These are phyloP conservation scores for Saitozyma podzolica DNA, from an alignment of 768 basidiomycete species.

Conservation along the genomic window DNA sequence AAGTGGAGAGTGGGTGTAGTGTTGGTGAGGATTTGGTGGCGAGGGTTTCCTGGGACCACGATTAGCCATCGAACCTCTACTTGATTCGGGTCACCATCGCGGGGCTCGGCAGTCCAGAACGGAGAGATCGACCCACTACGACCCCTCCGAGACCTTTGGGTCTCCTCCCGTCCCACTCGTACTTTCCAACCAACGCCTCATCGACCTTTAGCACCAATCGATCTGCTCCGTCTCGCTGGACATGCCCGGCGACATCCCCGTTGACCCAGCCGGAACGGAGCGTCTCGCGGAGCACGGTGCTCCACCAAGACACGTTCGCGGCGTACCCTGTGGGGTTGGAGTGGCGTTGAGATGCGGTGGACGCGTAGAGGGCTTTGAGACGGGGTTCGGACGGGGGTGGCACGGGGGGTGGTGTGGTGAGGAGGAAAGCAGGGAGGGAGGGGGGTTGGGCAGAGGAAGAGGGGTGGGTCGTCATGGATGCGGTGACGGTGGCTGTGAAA, in stretches of 20 bases:
- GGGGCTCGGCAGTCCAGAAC: not conserved
- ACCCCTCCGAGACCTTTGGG: slow-evolving; percentile 51
- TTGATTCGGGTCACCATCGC: not conserved
- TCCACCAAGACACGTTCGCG: slow-evolving; percentile 86
- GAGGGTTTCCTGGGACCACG: slow-evolving; percentile 26
- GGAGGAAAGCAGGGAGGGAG: no score
- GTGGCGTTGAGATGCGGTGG: slow-evolving; percentile 76
- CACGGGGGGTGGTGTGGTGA: not conserved
- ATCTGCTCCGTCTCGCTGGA: slow-evolving; percentile 3
- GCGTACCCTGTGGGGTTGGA: slow-evolving; percentile 81
- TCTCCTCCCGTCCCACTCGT: slow-evolving; percentile 36
- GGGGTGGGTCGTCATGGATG: no score
- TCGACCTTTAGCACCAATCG: slow-evolving; percentile 39
- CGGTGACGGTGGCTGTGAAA: no score
- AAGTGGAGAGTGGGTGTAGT: slow-evolving; percentile 36
- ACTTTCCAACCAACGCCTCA: slow-evolving; percentile 33
- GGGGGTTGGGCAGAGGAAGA: no score
- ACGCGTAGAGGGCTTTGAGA: slow-evolving; percentile 70
- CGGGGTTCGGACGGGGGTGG: slow-evolving; percentile 25
- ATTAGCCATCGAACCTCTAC: not conserved
- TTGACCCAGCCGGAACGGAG: slow-evolving; percentile 40
- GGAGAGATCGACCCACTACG: slow-evolving; percentile 29
- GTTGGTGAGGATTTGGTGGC: slow-evolving; percentile 20
- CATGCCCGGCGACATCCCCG: not conserved
- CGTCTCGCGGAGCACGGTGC: slow-evolving; percentile 31